These are phyloP conservation scores for Scutellaria galericulata DNA, from an alignment of 257 asterid genomes.

Conservation along the genomic window DNA sequence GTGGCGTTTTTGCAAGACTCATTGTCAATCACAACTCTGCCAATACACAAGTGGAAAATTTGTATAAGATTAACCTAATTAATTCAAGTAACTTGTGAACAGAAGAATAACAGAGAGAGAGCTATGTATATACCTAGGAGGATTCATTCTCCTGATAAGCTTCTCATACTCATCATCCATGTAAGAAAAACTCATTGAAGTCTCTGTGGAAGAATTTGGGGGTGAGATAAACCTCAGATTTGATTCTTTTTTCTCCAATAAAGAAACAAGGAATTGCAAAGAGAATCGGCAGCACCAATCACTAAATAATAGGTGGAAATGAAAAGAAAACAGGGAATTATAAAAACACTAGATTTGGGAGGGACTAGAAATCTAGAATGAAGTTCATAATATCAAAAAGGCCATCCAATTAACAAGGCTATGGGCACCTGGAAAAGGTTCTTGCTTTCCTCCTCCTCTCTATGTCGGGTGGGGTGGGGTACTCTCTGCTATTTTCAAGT, in stretches of 20 bases:
- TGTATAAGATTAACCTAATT: neutral
- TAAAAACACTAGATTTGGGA: constrained; percentile 41
- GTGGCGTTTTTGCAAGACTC: constrained; percentile 90
- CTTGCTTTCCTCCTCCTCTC: constrained; percentile 34
- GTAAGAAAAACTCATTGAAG: constrained; percentile 61
- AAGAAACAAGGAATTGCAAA: constrained; percentile 20
- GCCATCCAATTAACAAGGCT: constrained; percentile 45
- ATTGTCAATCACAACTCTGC: constrained; percentile 92
- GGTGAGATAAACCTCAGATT: constrained; percentile 35
- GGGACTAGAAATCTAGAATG: constrained; percentile 43
- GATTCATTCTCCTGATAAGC: constrained; percentile 89
- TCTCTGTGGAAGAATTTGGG: constrained; percentile 44
- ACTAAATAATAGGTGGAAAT: constrained; percentile 43
- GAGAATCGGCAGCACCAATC: constrained; percentile 53
- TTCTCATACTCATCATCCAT: constrained; percentile 97
- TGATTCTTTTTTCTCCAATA: constrained; percentile 12
- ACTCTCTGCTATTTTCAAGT: constrained; percentile 34
- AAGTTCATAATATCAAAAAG: constrained; percentile 36
- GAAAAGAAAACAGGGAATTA: constrained; percentile 29
- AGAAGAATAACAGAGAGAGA: neutral
- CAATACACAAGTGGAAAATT: neutral
- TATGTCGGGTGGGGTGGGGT: constrained; percentile 55
- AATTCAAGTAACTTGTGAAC: neutral
- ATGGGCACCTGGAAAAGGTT: constrained; percentile 40
- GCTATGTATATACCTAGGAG: constrained; percentile 62